Conservation (phyloP, 768 basidiomycete genomes). For the Ramaria rubella region DNA sequence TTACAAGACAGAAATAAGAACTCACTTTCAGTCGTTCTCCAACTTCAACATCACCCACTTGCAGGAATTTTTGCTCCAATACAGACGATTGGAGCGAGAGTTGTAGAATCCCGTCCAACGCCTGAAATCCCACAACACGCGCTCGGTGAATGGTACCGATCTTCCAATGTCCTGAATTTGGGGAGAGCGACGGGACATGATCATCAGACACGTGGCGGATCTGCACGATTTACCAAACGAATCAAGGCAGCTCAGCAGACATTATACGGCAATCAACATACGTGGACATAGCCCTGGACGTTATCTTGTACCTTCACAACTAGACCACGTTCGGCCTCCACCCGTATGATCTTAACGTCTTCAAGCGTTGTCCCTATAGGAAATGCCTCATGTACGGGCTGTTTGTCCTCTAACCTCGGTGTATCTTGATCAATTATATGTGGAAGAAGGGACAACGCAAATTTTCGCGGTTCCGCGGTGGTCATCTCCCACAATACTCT, state of each 20-base stretch:
- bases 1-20: neutral
- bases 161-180: conserved; percentile 73
- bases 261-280: conserved; percentile 33
- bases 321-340: conserved; percentile 80
- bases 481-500: conserved; percentile 78
- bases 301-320: conserved; percentile 58
- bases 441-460: conserved; percentile 69
- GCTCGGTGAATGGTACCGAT: conserved; percentile 72
- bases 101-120: conserved; percentile 82
- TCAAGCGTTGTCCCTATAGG: conserved; percentile 72
- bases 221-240: conserved; percentile 32
- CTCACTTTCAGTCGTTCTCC: conserved; percentile 81
- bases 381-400: conserved; percentile 47
- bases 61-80: conserved; percentile 80
- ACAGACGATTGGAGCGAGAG: conserved; percentile 80
- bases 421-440: conserved; percentile 58
- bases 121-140: conserved; percentile 79
- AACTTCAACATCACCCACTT: conserved; percentile 72
- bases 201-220: conserved; percentile 94
- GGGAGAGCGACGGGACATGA: conserved; percentile 71
- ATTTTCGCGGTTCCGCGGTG: conserved; percentile 63
- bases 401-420: conserved; percentile 28
- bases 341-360: conserved; percentile 59
- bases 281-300: conserved; percentile 81
- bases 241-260: conserved; percentile 7